A percentile compares a stretch with the other conserved stretches of the same genome.
Evolutionary conservation across 257 asterid genomes (phyloP).

Genomic region (Mentha longifolia): DNA sequence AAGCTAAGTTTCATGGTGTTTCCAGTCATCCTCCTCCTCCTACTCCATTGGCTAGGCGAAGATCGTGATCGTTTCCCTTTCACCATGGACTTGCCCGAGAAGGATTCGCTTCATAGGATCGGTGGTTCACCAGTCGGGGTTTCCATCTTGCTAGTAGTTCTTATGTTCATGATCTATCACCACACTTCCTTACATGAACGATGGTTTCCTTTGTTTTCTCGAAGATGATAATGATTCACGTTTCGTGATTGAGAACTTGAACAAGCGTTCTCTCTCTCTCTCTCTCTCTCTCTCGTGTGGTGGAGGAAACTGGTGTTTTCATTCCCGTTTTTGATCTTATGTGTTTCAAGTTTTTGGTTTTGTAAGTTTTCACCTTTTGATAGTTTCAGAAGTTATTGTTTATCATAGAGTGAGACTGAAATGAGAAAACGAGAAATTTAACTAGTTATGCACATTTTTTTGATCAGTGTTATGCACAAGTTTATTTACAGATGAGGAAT

Average conservation of each 20-base stretch:
- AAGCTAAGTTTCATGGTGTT: slow-evolving; percentile 66
- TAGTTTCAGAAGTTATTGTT: neutral
- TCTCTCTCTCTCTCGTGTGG: no score
- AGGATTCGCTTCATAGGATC: slow-evolving; percentile 57
- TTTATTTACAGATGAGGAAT: no score
- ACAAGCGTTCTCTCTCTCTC: no score
- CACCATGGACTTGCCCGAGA: slow-evolving; percentile 55
- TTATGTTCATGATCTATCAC: slow-evolving; percentile 67
- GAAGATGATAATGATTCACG: slow-evolving; percentile 21
- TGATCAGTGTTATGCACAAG: no score
- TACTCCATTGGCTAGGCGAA: slow-evolving; percentile 71
- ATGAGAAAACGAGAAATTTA: no score
- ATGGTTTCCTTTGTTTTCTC: slow-evolving; percentile 68
- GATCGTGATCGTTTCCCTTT: slow-evolving; percentile 51
- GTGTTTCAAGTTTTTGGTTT: neutral
- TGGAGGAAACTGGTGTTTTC: no score
- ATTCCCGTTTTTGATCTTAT: no score
- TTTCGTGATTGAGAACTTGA: neutral
- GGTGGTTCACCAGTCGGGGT: slow-evolving; percentile 78
- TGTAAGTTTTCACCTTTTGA: slow-evolving; percentile 6
- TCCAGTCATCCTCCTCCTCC: slow-evolving; percentile 68
- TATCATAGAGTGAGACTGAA: no score
- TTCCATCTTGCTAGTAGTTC: slow-evolving; percentile 57
- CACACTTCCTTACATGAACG: slow-evolving; percentile 62
- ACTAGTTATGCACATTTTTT: no score